phyloP scores from a whole-genome alignment of 139 green algal species.

The Tetradesmus obliquus region DNA sequence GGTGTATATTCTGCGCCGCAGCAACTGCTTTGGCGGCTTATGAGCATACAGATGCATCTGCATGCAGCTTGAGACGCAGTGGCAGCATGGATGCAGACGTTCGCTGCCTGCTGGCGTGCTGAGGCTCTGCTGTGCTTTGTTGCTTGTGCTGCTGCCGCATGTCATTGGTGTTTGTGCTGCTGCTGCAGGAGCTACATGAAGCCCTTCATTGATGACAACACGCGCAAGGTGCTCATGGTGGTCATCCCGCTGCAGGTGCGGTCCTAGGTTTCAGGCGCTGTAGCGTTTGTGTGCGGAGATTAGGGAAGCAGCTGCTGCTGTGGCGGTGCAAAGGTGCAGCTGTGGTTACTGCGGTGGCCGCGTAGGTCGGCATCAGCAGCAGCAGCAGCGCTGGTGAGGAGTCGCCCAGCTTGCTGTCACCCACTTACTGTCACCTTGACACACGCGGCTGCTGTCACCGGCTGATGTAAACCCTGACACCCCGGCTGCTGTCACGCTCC shows the following conservation, averaged over 20 bases:
- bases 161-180: neutral
- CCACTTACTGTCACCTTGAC: too few relatives aligned
- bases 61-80: too few relatives aligned
- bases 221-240: constrained; percentile 93
- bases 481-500: neutral
- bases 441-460: neutral
- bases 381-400: too few relatives aligned
- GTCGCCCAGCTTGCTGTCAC: too few relatives aligned
- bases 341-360: too few relatives aligned
- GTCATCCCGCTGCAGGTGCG: constrained; percentile 94
- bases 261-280: neutral
- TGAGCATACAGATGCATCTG: too few relatives aligned
- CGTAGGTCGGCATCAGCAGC: too few relatives aligned
- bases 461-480: neutral
- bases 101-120: neutral
- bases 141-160: neutral
- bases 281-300: neutral
- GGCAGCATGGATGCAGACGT: too few relatives aligned
- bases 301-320: too few relatives aligned
- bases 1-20: too few relatives aligned
- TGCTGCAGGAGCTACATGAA: constrained; percentile 52
- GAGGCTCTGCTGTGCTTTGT: neutral
- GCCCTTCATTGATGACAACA: constrained; percentile 92
- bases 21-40: too few relatives aligned
- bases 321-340: too few relatives aligned